Evolutionary conservation across 2,329 filamentous ascomycete genomes (phyloP).

Genomic region (Ophiosphaerella korrae): DNA sequence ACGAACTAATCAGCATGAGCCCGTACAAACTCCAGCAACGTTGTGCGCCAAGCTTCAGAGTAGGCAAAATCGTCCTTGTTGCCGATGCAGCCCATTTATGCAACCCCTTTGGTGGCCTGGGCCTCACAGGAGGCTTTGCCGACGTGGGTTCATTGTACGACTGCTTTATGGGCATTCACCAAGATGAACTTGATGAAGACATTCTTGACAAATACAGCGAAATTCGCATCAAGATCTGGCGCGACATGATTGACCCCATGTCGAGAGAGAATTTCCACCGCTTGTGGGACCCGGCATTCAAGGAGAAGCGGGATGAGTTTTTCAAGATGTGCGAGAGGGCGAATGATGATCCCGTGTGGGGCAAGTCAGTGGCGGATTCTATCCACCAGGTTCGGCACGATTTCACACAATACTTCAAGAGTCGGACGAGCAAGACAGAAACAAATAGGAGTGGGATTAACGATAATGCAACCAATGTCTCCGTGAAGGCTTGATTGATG

Average conservation of each 20-base stretch:
- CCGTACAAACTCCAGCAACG: constrained; percentile 68
- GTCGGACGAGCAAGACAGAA: constrained; percentile 16
- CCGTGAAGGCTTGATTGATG: too few relatives aligned
- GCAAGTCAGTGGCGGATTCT: constrained; percentile 31
- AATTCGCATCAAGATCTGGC: constrained; percentile 40
- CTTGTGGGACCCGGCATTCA: constrained; percentile 36
- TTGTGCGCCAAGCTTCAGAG: constrained; percentile 62
- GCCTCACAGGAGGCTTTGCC: constrained; percentile 68
- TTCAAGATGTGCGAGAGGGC: constrained; percentile 40
- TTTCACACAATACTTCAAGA: constrained; percentile 45
- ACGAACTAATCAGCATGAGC: constrained; percentile 62
- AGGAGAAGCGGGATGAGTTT: constrained; percentile 39
- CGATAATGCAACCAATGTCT: not conserved
- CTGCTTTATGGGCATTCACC: constrained; percentile 54
- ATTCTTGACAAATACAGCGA: constrained; percentile 45
- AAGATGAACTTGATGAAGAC: constrained; percentile 39
- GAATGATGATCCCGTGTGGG: constrained; percentile 34
- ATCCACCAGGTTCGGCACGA: constrained; percentile 39
- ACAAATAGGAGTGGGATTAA: constrained; percentile 2
- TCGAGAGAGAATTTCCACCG: constrained; percentile 50
- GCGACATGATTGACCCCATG: constrained; percentile 44
- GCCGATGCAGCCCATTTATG: constrained; percentile 67
- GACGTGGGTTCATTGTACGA: constrained; percentile 67
- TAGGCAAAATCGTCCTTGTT: constrained; percentile 62
- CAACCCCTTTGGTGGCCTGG: constrained; percentile 64